Evolutionary conservation across 352 stramenopile species (phyloP), one percentile per base, ranked within the genome.

Genomic region (Globisporangium ultimum): DNA sequence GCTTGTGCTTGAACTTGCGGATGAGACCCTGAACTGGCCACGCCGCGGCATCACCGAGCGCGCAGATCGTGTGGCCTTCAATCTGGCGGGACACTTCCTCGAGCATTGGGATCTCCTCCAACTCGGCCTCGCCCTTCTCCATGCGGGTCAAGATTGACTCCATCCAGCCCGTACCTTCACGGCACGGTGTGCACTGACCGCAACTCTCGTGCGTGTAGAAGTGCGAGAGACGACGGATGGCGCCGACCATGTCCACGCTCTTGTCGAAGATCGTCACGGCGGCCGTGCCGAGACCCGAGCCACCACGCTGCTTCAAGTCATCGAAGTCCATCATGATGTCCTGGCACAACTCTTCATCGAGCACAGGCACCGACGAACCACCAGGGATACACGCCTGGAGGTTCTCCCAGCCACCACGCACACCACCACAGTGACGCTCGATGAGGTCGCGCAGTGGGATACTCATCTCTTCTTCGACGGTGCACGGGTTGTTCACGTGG

Each of bases 171-270:
- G 97, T 99, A 58, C 97, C 97, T 74, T 99, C 97, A 68, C 97
- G 93, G 84, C 97, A 99, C 45, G 98, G 97, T 43, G 97, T 99
- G 82, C 98, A 99, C 83, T 99, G 97, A 41, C 98, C 98, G 75
- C 98, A 99, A 62, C 95, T 99, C 78, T 99, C 98, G 80, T 99
- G 97, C 71, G 97, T 98, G 93, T 99, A 99, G 68, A 99, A 99
- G 81, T 99, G 97, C 36, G 97, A 96, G 36, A 99, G 87, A 49
- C 97, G 93, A 49, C 97, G 96, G 72, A 99, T 99, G 24, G 96
- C 97, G 50, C 85, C 96, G 24, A 99, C 96, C 97, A 99, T 99
- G 71, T 99, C 98, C 6, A 99, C 97, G 58, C 91, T 97, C 79
- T 99, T 98, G 82, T 99, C 97, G 74, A 99, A 99, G 72, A 99